Evolutionary conservation across 768 basidiomycete genomes (phyloP), one percentile per base, ranked within the genome.

Genomic region (Suillus lakei): DNA sequence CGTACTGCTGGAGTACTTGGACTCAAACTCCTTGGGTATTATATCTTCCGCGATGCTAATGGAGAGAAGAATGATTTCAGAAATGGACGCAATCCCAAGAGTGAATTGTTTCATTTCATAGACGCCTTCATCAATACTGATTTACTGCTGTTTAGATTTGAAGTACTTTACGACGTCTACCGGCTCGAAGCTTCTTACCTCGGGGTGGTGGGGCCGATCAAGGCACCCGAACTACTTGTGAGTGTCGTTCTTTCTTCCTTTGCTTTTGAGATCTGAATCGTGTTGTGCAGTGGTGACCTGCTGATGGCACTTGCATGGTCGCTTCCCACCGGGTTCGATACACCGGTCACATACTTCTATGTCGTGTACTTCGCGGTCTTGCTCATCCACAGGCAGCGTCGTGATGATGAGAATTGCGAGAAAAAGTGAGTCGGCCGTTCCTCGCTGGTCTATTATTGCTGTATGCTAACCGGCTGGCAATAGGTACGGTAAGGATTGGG

Each of bases 271-370:
- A 38, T 38, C 38, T 63, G 16, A 48, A 46, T 15, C 9, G 10
- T 43, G 15, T 34, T 15, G 36, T 23, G 30, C 67, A 93, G 92
- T 51, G 92, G 92, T 26, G 95, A 96, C 72, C 83, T 95, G 69
- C 77, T 97, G 64, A 98, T 98, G 92, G 90, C 88, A 28, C 78
- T 94, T 53, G 92, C 95, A 0, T 99, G 97, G 96, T 98, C 90
- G 62, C 84, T 98, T 21, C 92, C 96, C 0, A 96, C 94, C 1
- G 95, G 93, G 5, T 94, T 98, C 77, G 82, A 88, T 53, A 96
- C 95, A 0, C 97, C 96, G 28, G 86, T 99, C 75, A 96, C 98
- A 6, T 96, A 98, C 81, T 99, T 96, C 82, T 99, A 99, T 73
- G 86, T 93, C 34, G 73, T 83, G 65, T 99, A 98, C 81, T 99